phyloP scores from a whole-genome alignment of 2,329 filamentous ascomycete genomes.

The Diaporthe amygdali region DNA sequence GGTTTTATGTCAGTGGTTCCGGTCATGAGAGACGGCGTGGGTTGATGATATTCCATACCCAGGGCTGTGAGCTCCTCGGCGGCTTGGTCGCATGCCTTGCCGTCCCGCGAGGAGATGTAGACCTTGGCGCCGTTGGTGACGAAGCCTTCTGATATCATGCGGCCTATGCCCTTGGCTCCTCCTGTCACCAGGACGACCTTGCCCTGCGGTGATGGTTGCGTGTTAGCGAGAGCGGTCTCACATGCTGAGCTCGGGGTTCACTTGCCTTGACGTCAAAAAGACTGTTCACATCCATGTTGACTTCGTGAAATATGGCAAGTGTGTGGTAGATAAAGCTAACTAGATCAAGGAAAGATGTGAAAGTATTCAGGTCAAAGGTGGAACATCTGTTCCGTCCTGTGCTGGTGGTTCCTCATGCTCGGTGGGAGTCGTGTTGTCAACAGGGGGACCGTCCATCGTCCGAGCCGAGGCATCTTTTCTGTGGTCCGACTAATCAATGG shows the following conservation, averaged over 20 bases:
- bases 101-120: slow-evolving; percentile 70
- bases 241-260: background rate
- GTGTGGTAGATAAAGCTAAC: rapidly evolving
- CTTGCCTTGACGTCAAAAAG: slow-evolving; percentile 66
- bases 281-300: slow-evolving; percentile 53
- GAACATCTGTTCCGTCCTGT: background rate
- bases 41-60: slow-evolving; percentile 31
- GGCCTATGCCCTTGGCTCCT: slow-evolving; percentile 67
- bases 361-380: background rate
- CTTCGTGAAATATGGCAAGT: background rate
- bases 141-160: slow-evolving; percentile 72
- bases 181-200: slow-evolving; percentile 66
- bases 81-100: slow-evolving; percentile 59
- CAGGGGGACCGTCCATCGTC: background rate
- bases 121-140: slow-evolving; percentile 68
- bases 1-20: background rate
- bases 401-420: background rate
- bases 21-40: background rate
- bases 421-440: background rate
- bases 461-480: slow-evolving; percentile 9
- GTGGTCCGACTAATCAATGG: background rate
- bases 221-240: background rate
- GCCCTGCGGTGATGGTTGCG: slow-evolving; percentile 40
- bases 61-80: slow-evolving; percentile 61
- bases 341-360: background rate